These are phyloP conservation scores for Coemansia sp. DNA, from an alignment of 192 early-diverging fungal species.

Conservation along the genomic window DNA sequence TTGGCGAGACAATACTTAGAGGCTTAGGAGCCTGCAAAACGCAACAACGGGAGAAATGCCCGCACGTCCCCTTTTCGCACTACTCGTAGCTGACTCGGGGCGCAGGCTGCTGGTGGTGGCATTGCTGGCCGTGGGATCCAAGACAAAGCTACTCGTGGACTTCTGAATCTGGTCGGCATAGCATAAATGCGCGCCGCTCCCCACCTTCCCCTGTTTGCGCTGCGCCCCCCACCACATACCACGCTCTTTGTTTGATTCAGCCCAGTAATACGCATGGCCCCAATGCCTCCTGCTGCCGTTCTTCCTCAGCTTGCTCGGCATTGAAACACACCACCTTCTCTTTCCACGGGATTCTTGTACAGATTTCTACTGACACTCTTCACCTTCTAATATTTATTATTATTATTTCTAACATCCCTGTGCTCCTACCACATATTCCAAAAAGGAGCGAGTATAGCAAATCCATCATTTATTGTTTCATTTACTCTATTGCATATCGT, in stretches of 20 bases:
- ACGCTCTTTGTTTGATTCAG: not conserved
- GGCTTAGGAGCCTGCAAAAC: not conserved
- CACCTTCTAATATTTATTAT: conserved; percentile 3
- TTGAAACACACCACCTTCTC: not conserved
- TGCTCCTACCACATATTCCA: not conserved
- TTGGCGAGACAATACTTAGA: not conserved
- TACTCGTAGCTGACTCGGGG: not conserved
- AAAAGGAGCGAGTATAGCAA: not conserved
- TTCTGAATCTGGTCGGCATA: not conserved
- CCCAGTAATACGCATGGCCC: not conserved
- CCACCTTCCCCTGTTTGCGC: not conserved
- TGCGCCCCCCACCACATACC: conserved; percentile 3
- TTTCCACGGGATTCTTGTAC: not conserved
- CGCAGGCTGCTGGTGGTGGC: not conserved
- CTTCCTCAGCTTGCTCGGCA: not conserved
- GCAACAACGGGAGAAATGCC: not conserved
- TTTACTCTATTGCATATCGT: not conserved
- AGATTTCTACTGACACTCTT: not conserved
- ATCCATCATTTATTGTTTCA: not conserved
- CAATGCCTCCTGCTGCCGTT: not conserved
- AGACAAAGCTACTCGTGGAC: not conserved
- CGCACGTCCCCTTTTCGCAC: not conserved
- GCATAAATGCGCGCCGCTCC: not conserved
- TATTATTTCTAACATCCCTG: not conserved
- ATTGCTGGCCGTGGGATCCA: conserved; percentile 7